phyloP scores from a whole-genome alignment of 2,329 filamentous ascomycete genomes.

The Stachybotrys elegans region DNA sequence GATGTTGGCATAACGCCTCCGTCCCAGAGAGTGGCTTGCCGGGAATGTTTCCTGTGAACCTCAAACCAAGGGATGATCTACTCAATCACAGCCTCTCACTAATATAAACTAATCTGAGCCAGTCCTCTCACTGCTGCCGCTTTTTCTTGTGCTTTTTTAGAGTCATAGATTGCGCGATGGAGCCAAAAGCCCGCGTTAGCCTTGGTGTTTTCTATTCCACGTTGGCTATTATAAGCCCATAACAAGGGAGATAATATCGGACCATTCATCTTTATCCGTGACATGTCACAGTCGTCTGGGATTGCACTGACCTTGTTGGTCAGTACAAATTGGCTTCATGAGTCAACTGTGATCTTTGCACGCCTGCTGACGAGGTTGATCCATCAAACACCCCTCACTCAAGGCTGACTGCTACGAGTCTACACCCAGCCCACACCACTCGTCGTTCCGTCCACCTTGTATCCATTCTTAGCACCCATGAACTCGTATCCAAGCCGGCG shows the following conservation, averaged over 20 bases:
- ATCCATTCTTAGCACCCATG: not conserved
- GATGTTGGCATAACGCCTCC: not conserved
- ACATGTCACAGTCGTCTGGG: not conserved
- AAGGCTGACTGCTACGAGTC: not conserved
- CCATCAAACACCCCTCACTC: not conserved
- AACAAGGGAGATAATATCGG: not conserved
- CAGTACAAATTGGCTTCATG: not conserved
- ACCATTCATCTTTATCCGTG: not conserved
- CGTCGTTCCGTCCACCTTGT: not conserved
- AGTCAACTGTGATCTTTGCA: not conserved
- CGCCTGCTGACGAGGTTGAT: not conserved
- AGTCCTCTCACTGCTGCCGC: not conserved
- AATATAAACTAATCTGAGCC: not conserved
- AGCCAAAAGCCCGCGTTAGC: not conserved
- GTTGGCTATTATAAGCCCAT: not conserved
- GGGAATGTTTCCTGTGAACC: not conserved
- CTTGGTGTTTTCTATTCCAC: not conserved
- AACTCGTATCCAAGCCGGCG: not conserved
- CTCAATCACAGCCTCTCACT: not conserved
- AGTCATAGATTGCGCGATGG: not conserved
- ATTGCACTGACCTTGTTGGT: not conserved
- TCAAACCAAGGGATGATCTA: not conserved
- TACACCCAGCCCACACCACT: not conserved
- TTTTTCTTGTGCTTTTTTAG: not conserved
- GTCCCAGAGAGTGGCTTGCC: not conserved